Base-by-base conservation (phyloP, 2,329 filamentous ascomycete genomes). In the Leptodontidium sp. region DNA sequence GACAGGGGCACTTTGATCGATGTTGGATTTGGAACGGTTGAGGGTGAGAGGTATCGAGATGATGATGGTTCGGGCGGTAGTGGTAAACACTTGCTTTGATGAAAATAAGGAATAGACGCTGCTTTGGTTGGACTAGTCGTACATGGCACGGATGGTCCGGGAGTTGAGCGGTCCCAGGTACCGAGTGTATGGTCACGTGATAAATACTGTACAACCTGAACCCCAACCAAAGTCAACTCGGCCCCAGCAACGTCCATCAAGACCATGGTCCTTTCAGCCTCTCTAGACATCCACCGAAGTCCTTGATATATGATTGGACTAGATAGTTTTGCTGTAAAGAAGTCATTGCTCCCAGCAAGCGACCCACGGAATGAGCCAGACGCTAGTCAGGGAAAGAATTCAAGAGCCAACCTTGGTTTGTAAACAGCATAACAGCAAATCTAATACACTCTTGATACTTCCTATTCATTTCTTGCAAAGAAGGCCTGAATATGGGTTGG, bases 31-130 rank as follows among this genome's bases (percentile, higher is more conserved):
- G 21, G 45, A 53, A 12, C 2, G 1, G 45, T 50, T 7, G 29
- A 45, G 4, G 43, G 26, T 14, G 32, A 63, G 47, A 35, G 8
- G 5, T 52, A 52, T 52, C 61, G 29, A 52, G 61, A 63, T 63
- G 45, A 63, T 26, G 47, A 63, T 15, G 45, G 14, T 14, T 32
- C 45, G 24, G 47, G 24, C 32, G 38, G 43, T n/a, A 61, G 58
- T 47, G 38, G 12, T 2, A 63, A 21, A 26, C 29, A 29, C 11
- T 53, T 53, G 47, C 17, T 52, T 40, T 40, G 21, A 12, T 14
- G 26, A 35, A 1, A 32, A 62, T 9, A 9, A 4, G 59, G 17
- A 35, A 11, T 29, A 17, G 21, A 62, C 32, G 9, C 3, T 43
- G 49, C 21, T 11, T 50, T 32, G 52, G 26, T 9, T 55, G 52